Conservation (phyloP, 805 yeast genomes). For the Candida ascalaphidarum region DNA sequence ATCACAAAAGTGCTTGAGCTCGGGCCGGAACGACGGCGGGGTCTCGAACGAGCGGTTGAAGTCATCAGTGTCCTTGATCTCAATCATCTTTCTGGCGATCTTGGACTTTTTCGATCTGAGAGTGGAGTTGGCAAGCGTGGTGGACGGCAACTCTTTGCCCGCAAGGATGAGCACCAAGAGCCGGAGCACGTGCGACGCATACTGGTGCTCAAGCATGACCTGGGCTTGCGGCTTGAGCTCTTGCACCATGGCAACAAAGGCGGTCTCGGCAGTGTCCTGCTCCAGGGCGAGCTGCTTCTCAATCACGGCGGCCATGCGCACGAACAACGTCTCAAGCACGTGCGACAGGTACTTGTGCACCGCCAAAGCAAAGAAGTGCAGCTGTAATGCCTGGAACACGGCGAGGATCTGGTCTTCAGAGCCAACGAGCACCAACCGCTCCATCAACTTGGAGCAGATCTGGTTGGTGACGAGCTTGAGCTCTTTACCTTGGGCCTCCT, state of each 20-base stretch:
- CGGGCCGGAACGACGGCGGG: conserved; percentile 59
- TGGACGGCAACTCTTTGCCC: conserved; percentile 72
- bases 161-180: conserved; percentile 61
- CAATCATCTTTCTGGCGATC: conserved; percentile 90
- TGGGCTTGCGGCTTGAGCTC: conserved; percentile 56
- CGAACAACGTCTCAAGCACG: conserved; percentile 79
- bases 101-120: conserved; percentile 77
- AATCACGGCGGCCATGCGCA: conserved; percentile 62
- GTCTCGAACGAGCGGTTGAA: conserved; percentile 59
- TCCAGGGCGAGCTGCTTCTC: conserved; percentile 58
- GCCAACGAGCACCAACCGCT: conserved; percentile 67
- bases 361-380: conserved; percentile 69
- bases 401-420: conserved; percentile 56
- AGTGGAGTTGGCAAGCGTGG: conserved; percentile 59
- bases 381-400: conserved; percentile 58
- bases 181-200: conserved; percentile 84
- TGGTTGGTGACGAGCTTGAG: conserved; percentile 88
- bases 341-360: conserved; percentile 91
- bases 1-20: conserved; percentile 43
- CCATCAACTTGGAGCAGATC: conserved; percentile 88
- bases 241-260: conserved; percentile 42
- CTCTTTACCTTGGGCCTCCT: conserved; percentile 84
- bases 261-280: conserved; percentile 16
- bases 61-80: conserved; percentile 70
- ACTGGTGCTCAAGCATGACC: conserved; percentile 62